Evolutionary conservation across 306 rosid species (phyloP).

Genomic region (Coriaria nepalensis): DNA sequence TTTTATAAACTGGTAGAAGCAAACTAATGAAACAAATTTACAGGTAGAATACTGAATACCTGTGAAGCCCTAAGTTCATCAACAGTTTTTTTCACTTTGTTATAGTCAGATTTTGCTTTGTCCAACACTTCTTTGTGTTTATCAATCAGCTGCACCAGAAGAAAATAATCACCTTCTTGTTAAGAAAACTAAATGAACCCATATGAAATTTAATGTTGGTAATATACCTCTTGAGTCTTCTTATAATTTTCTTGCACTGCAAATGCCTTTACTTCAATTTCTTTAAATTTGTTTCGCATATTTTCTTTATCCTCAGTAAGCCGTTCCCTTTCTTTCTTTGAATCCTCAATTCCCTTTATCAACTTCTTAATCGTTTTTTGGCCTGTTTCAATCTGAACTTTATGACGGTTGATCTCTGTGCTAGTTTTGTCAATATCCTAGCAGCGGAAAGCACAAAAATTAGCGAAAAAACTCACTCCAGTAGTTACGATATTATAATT

Average conservation of each 20-base stretch:
- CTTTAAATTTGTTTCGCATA: slow-evolving; percentile 41
- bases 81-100: slow-evolving; percentile 49
- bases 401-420: slow-evolving; percentile 81
- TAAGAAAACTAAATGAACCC: background rate
- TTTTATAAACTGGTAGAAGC: too few relatives aligned
- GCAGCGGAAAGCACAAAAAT: slow-evolving; percentile 17
- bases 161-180: slow-evolving; percentile 6
- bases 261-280: slow-evolving; percentile 80
- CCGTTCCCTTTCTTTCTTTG: slow-evolving; percentile 62
- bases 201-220: slow-evolving; percentile 4
- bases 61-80: slow-evolving; percentile 75
- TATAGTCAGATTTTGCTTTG: slow-evolving; percentile 49
- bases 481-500: slow-evolving; percentile 11
- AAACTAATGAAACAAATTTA: too few relatives aligned
- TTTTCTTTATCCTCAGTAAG: slow-evolving; percentile 56
- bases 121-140: slow-evolving; percentile 52
- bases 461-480: slow-evolving; percentile 16
- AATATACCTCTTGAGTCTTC: slow-evolving; percentile 53
- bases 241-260: slow-evolving; percentile 57
- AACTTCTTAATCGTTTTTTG: slow-evolving; percentile 69
- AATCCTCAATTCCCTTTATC: slow-evolving; percentile 68
- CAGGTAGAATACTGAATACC: slow-evolving; percentile 34
- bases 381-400: slow-evolving; percentile 83
- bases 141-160: slow-evolving; percentile 47
- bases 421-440: slow-evolving; percentile 74